These are phyloP conservation scores for Raphanus raphanistrum DNA, from an alignment of 345 rosid species.

Conservation along the genomic window DNA sequence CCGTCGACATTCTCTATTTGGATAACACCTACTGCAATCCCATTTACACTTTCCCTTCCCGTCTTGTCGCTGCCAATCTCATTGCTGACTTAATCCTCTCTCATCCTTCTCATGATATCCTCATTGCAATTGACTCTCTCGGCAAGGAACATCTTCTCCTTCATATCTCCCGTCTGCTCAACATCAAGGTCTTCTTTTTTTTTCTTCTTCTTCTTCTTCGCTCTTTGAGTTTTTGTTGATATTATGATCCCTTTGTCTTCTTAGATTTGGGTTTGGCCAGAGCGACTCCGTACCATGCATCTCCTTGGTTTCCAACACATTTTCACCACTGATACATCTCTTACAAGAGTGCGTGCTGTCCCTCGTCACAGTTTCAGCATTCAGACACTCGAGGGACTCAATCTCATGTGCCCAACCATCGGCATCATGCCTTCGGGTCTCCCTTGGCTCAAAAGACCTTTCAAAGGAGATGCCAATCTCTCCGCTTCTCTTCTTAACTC, in stretches of 20 bases:
- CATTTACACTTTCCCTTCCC: conserved; percentile 57
- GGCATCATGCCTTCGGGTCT: conserved; percentile 94
- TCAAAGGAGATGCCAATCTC: conserved; percentile 44
- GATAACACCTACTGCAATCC: conserved; percentile 85
- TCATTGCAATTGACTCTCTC: conserved; percentile 66
- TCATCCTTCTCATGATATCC: conserved; percentile 66
- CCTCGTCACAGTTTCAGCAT: conserved; percentile 78
- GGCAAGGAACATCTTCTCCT: conserved; percentile 78
- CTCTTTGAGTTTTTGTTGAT: not conserved
- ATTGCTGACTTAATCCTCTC: conserved; percentile 62
- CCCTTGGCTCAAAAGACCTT: conserved; percentile 59
- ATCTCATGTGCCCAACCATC: conserved; percentile 59
- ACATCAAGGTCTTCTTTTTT: conserved; percentile 49
- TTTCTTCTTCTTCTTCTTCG: not conserved
- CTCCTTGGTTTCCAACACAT: conserved; percentile 60
- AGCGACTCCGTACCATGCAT: conserved; percentile 81
- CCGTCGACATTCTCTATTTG: conserved; percentile 56
- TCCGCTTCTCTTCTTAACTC: conserved; percentile 44
- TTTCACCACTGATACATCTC: conserved; percentile 71
- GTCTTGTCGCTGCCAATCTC: conserved; percentile 58
- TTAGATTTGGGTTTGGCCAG: conserved; percentile 95
- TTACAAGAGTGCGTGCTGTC: conserved; percentile 79
- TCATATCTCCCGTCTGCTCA: conserved; percentile 52
- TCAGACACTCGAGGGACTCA: conserved; percentile 68
- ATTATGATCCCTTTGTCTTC: not conserved